Base-by-base conservation (phyloP, 139 green algal genomes). In the Trebouxia sp. region DNA sequence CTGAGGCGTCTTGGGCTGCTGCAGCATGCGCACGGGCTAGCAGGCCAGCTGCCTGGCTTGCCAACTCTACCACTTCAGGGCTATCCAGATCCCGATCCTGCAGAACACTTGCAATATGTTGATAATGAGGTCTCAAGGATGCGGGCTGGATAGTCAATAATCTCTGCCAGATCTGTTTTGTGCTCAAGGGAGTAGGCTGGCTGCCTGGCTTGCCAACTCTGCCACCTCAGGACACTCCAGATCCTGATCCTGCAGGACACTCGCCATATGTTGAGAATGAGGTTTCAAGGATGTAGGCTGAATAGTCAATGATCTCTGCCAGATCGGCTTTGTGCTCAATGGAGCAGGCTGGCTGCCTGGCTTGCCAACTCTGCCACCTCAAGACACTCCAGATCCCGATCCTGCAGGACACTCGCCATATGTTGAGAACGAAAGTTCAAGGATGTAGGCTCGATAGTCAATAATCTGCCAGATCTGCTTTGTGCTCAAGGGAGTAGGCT, bases 61-160 rank as follows among this genome's bases (percentile, higher is more conserved):
- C 62, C 35, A 72, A 15, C 24, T 32, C 62, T 30, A 35, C 62
- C 20, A 37, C 62, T 15, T 72, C 62, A 43, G 32, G 10, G 43
- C 62, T 72, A 5, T 72, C 62, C 28, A 45, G 53, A 39, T 77
- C 69, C 26, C 8, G 53, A 39, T 77, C 69, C 69, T 77, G 41
- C 69, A 56, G n/a, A n/a, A n/a, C n/a, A 53, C 47, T 26, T 14
- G 2, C 14, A 53, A 53, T 53, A 53, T 26, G 47, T 17, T 26
- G 47, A 53, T 17, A 53, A 5, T 10, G 2, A 53, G 47, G 3
- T n/a, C n/a, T n/a, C n/a, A n/a, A n/a, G n/a, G n/a, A n/a, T n/a
- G n/a, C n/a, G n/a, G n/a, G n/a, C n/a, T n/a, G n/a, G n/a, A n/a
- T n/a, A n/a, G n/a, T n/a, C n/a, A n/a, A n/a, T n/a, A n/a, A n/a